phyloP scores from a whole-genome alignment of 179 eudicot genomes.

The Drosera spatulata region DNA sequence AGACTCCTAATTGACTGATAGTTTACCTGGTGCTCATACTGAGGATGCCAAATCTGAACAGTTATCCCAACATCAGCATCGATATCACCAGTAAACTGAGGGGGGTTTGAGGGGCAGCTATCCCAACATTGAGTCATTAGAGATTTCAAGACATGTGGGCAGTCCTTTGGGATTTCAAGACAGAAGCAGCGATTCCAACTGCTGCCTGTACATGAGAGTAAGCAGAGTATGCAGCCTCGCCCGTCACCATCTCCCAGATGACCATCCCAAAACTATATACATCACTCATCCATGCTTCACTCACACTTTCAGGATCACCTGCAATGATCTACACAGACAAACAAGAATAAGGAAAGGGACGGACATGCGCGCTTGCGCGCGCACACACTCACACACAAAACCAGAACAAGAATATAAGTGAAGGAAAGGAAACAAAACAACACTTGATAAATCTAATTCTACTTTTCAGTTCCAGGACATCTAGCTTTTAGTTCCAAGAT shows the following conservation, averaged over 20 bases:
- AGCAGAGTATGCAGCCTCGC: slow-evolving; percentile 86
- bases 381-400: neutral
- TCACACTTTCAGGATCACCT: slow-evolving; percentile 83
- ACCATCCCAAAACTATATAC: no score
- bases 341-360: neutral
- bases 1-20: no score
- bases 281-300: slow-evolving; percentile 29
- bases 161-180: slow-evolving; percentile 85
- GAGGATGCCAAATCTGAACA: slow-evolving; percentile 23
- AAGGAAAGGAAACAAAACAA: no score
- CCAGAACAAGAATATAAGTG: neutral
- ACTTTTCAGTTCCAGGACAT: no score
- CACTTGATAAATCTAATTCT: no score
- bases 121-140: slow-evolving; percentile 86
- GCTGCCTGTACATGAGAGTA: slow-evolving; percentile 58
- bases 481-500: no score
- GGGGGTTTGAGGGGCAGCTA: slow-evolving; percentile 73
- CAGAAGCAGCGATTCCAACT: slow-evolving; percentile 64
- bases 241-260: slow-evolving; percentile 86
- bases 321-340: slow-evolving; percentile 58
- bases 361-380: neutral
- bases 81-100: slow-evolving; percentile 64
- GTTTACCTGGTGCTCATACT: slow-evolving; percentile 25
- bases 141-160: slow-evolving; percentile 63
- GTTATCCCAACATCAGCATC: slow-evolving; percentile 11